Evolutionary conservation across 2,329 filamentous ascomycete species (phyloP), one percentile per base, ranked within the genome.

Genomic region (Fusarium anthophilum): DNA sequence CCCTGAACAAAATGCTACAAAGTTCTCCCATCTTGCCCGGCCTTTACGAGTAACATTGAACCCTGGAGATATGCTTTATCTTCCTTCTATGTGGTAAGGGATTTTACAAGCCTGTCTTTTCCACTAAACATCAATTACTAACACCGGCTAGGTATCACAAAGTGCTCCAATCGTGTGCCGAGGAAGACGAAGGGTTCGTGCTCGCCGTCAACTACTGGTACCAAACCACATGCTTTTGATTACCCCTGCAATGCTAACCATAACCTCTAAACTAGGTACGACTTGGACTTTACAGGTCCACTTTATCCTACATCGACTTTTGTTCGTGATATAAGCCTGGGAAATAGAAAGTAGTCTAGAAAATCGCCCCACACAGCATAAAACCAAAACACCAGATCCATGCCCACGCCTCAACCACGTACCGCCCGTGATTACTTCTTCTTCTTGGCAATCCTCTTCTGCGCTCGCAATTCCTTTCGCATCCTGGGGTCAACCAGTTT

Each of bases 161-260:
- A 80, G 94, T 96, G 9, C 90, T 89, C 12, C 94, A 96, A 79
- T 91, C 88, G 5, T 91, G 90, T 73, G 87, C 86, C 0, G 84
- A 89, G 2, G 92, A 93, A 62, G 91, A 89, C 1, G 92, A 95
- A 71, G 92, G 91, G 0, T 90, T 95, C 38, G 94, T 93, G 47
- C 90, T 93, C 63, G 93, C 94, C 3, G 91, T 95, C 43, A 96
- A 96, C 78, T 96, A 96, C 81, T 96, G 94, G 92, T 92, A 81
- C 84, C 77, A 18, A 37, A 55, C 26, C 47, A n/a, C 30, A n/a
- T 45, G 14, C 47, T 55, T 55, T 43, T 48, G 7, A 24, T 56
- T 44, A 26, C 35, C 28, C 41, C 18, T 39, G n/a, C 41, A 24
- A 62, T 48, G 44, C 32, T 72, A 39, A 59, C 55, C 37, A 37